A percentile compares a stretch with the other conserved stretches of the same genome.
phyloP scores from a whole-genome alignment of 2,329 filamentous ascomycete genomes.

The Aureobasidium lini region DNA sequence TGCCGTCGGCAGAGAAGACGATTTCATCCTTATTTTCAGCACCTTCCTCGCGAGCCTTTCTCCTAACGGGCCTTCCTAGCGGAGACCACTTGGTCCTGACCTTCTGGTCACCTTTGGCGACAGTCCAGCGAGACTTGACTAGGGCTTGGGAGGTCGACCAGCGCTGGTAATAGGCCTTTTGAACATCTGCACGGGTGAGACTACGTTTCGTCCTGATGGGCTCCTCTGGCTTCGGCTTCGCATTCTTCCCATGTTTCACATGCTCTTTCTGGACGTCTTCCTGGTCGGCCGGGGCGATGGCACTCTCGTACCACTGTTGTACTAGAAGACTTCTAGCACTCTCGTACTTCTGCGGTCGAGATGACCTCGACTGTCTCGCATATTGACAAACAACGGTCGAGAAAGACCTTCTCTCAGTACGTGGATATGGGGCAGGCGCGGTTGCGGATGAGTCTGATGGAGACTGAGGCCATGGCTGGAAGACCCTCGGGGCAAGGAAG shows the following conservation, averaged over 20 bases:
- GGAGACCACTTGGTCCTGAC: neutral
- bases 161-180: neutral
- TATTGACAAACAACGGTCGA: neutral
- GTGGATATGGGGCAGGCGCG: neutral
- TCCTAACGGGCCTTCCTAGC: slow-evolving; percentile 2
- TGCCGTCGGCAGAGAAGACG: slow-evolving; percentile 5
- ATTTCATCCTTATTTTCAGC: neutral
- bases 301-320: slow-evolving; percentile 15
- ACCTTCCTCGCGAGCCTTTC: neutral
- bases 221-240: too few species aligned
- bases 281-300: neutral
- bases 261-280: neutral
- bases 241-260: too few species aligned
- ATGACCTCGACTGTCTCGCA: neutral
- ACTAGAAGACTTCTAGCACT: slow-evolving; percentile 4
- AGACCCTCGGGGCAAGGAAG: slow-evolving; percentile 32
- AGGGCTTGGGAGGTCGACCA: neutral
- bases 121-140: slow-evolving; percentile 9
- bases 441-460: neutral
- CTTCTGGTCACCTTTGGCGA: neutral
- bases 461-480: slow-evolving; percentile 20
- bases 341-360: neutral
- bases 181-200: neutral
- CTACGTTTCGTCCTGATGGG: neutral
- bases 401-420: neutral